Evolutionary conservation across 805 yeast species (phyloP), one percentile per base, ranked within the genome.

Genomic region (Komagataella ulmi): DNA sequence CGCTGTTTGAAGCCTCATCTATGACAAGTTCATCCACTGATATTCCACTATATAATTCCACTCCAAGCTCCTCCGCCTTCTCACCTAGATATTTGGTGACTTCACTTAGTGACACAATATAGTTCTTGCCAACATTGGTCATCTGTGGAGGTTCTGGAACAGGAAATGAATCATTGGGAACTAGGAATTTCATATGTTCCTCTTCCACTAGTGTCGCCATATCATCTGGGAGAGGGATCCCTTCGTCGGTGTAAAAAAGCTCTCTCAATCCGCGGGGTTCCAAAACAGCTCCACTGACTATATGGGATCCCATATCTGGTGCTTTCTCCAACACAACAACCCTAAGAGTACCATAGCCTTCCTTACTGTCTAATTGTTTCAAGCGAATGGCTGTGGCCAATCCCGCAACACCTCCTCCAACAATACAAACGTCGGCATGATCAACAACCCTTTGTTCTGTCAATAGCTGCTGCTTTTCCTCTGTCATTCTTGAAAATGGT

Each of bases 331-430:
- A 70, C 1, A 93, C 88, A 7, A 93, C 85, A 43, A 93, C 95
- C 54, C 99, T 74, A 49, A 88, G 68, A 21, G 69, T 69, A 1
- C 83, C 85, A 10, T 30, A 30, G 6, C 40, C 40, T 24, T 73
- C 67, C 55, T 77, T 83, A 51, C 75, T 70, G 61, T 90, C 97
- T 43, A 91, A 68, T 64, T 90, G 97, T 65, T 93, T 93, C 54
- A 88, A 71, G 57, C 78, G 76, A 55, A 93, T 93, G 10, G 98
- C 98, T 1, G 99, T 84, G 1, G 97, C 90, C 50, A 93, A 71
- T 3, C 99, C 99, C 1, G 98, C 95, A 6, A 98, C 98, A 0
- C 99, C 99, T 43, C 95, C 98, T 46, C 99, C 99, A 2, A 93
- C 96, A 50, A 93, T 88, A 60, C 95, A 86, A 19, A 93, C 96